Evolutionary conservation across 1,284 basidiomycete species (phyloP).

Genomic region (Heliocybe sulcata): DNA sequence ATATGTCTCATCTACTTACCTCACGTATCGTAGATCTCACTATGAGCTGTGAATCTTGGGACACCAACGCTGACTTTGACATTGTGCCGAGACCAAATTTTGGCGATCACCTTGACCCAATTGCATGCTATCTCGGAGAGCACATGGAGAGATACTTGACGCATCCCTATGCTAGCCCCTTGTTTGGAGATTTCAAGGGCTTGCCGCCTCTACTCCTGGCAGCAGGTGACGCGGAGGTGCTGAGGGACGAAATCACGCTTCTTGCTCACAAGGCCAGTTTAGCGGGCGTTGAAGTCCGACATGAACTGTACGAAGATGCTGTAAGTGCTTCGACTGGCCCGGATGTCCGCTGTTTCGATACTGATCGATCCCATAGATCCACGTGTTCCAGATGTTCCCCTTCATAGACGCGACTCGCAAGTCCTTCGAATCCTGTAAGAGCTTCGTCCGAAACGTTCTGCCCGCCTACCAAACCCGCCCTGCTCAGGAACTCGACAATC

Average conservation of each 20-base stretch:
- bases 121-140: constrained; percentile 88
- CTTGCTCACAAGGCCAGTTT: constrained; percentile 90
- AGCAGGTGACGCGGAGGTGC: constrained; percentile 89
- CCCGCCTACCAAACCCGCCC: constrained; percentile 39
- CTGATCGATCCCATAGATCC: constrained; percentile 43
- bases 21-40: constrained; percentile 60
- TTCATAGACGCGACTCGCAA: constrained; percentile 70
- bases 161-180: constrained; percentile 92
- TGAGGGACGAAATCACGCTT: constrained; percentile 90
- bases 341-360: constrained; percentile 6
- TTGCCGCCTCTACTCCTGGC: constrained; percentile 92
- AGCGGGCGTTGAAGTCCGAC: constrained; percentile 83
- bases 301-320: constrained; percentile 92
- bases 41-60: constrained; percentile 97
- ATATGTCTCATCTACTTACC: background rate
- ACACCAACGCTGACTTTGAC: constrained; percentile 82
- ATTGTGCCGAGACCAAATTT: constrained; percentile 70
- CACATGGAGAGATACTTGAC: constrained; percentile 82
- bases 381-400: constrained; percentile 88
- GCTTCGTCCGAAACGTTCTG: constrained; percentile 62
- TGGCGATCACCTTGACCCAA: constrained; percentile 89
- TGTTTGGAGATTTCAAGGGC: constrained; percentile 89
- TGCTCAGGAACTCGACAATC: constrained; percentile 41
- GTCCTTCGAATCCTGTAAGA: constrained; percentile 72
- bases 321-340: constrained; percentile 40